These are phyloP conservation scores for Chondrostereum purpureum DNA, from an alignment of 1,284 basidiomycete genomes.

Conservation along the genomic window DNA sequence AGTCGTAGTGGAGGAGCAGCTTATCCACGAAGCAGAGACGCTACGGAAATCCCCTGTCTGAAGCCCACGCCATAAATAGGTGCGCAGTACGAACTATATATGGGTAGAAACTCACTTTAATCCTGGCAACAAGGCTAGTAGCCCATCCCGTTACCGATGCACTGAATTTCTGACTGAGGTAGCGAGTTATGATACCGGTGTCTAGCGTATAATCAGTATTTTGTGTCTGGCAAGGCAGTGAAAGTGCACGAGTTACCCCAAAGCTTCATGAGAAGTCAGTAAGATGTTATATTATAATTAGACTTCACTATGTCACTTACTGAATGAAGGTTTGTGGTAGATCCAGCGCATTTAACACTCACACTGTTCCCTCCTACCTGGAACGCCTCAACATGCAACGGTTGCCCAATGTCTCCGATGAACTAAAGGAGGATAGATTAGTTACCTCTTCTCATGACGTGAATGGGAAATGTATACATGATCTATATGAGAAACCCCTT, in stretches of 20 bases:
- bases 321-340: conserved; percentile 43
- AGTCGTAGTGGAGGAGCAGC: conserved; percentile 37
- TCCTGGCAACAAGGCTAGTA: conserved; percentile 32
- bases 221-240: not conserved
- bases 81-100: too few species aligned
- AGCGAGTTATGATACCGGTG: conserved; percentile 39
- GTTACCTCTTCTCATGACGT: too few species aligned
- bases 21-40: conserved; percentile 43
- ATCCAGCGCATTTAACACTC: conserved; percentile 30
- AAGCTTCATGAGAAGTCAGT: too few species aligned
- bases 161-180: conserved; percentile 33
- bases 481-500: too few species aligned
- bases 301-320: too few species aligned
- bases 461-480: too few species aligned
- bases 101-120: too few species aligned
- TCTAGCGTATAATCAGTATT: conserved; percentile 22
- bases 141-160: conserved; percentile 37
- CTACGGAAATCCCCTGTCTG: too few species aligned
- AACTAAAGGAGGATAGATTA: conserved; percentile 38
- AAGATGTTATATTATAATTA: too few species aligned
- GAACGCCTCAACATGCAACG: conserved; percentile 40
- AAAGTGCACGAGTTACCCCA: too few species aligned
- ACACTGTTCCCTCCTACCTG: conserved; percentile 39
- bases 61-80: too few species aligned
- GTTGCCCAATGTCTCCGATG: conserved; percentile 46